phyloP scores from a whole-genome alignment of 768 basidiomycete species.

The Dioszegia aurantiaca region DNA sequence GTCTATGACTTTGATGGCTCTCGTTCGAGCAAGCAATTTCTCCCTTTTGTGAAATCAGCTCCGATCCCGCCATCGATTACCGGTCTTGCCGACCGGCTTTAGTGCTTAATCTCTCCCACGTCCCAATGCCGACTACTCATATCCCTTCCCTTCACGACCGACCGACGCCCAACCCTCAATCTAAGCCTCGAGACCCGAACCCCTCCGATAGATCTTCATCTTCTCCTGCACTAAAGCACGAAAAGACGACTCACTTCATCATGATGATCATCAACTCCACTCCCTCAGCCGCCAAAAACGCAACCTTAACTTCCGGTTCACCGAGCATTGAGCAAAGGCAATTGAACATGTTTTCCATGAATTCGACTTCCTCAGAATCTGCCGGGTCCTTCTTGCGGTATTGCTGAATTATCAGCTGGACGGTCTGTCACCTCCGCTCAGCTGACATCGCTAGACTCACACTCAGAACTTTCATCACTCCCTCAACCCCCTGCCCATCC shows the following conservation, averaged over 20 bases:
- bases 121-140: no score
- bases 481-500: slow-evolving; percentile 70
- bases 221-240: no score
- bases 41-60: no score
- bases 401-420: slow-evolving; percentile 60
- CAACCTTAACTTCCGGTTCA: slow-evolving; percentile 71
- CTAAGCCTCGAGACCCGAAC: no score
- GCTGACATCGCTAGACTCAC: slow-evolving; percentile 64
- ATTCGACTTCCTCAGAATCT: slow-evolving; percentile 87
- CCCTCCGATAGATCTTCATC: no score
- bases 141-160: no score
- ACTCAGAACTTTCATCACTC: slow-evolving; percentile 69
- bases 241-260: slow-evolving; percentile 70
- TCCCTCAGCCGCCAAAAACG: slow-evolving; percentile 87
- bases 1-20: slow-evolving; percentile 86
- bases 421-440: no score
- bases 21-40: slow-evolving; percentile 72
- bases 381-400: slow-evolving; percentile 79
- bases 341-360: slow-evolving; percentile 97
- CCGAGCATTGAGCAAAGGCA: slow-evolving; percentile 77
- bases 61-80: no score
- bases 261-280: slow-evolving; percentile 96
- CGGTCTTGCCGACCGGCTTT: no score
- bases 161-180: no score
- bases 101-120: no score